Evolutionary conservation across 1,284 basidiomycete species (phyloP).

Genomic region (Cryptococcus neoformans): DNA sequence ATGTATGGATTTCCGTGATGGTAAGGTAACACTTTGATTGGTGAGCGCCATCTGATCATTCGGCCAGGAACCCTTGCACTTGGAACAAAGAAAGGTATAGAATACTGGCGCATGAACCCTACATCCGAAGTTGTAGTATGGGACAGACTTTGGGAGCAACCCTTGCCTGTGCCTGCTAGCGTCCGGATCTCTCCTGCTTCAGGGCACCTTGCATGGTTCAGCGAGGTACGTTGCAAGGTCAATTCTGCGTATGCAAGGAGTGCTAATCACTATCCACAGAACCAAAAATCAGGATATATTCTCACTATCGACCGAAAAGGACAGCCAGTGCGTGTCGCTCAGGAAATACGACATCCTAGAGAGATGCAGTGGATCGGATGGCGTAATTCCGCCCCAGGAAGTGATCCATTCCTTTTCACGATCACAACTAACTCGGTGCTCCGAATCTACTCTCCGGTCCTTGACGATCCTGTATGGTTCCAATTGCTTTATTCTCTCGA

Average conservation of each 20-base stretch:
- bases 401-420: conserved; percentile 41
- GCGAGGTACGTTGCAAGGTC: conserved; percentile 3
- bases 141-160: conserved; percentile 37
- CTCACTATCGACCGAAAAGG: conserved; percentile 25
- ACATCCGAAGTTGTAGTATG: conserved; percentile 38
- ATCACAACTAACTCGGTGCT: conserved; percentile 50
- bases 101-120: conserved; percentile 36
- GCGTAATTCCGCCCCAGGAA: conserved; percentile 29
- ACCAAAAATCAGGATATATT: conserved; percentile 21
- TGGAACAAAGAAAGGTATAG: conserved; percentile 33
- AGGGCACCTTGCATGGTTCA: conserved; percentile 35
- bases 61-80: conserved; percentile 26
- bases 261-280: conserved; percentile 2
- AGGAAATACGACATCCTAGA: conserved; percentile 42
- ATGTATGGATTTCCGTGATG: conserved; percentile 28
- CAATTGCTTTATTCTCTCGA: conserved; percentile 67
- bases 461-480: conserved; percentile 78
- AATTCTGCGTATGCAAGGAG: too few species aligned
- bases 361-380: conserved; percentile 43
- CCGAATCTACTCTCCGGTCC: conserved; percentile 78
- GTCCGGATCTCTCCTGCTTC: conserved; percentile 21
- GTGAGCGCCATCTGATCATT: not conserved
- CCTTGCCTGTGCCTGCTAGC: conserved; percentile 13
- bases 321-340: conserved; percentile 21
- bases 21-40: conserved; percentile 12